phyloP scores from a whole-genome alignment of 2,329 filamentous ascomycete species.

The Conoideocrella luteorostrata region DNA sequence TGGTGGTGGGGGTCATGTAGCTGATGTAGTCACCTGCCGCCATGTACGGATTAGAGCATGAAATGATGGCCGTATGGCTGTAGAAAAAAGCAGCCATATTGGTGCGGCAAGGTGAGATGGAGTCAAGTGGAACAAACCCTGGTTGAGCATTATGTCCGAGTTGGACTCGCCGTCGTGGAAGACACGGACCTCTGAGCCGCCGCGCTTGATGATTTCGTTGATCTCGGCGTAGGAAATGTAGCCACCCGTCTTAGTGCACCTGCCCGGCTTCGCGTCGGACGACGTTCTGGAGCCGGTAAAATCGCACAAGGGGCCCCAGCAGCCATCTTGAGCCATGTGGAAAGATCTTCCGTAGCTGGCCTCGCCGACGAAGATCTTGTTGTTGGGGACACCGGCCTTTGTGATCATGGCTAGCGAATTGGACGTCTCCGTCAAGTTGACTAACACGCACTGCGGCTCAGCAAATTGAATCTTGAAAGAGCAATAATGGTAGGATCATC shows the following conservation, averaged over 20 bases:
- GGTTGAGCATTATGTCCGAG: neutral
- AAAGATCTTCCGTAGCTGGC: conserved; percentile 22
- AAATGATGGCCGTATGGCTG: too few relatives aligned
- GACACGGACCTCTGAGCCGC: neutral
- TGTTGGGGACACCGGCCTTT: conserved; percentile 18
- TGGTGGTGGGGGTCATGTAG: conserved; percentile 1
- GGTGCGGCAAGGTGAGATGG: too few relatives aligned
- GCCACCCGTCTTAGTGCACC: conserved; percentile 20
- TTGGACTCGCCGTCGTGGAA: neutral
- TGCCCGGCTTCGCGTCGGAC: conserved; percentile 14
- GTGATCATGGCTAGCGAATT: conserved; percentile 22
- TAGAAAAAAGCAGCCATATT: too few relatives aligned
- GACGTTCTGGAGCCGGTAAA: conserved; percentile 13
- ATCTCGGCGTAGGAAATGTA: conserved; percentile 22
- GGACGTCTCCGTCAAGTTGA: conserved; percentile 20
- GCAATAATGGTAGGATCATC: too few relatives aligned
- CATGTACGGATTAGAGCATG: too few relatives aligned
- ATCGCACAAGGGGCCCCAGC: conserved; percentile 15
- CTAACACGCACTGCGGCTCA: too few relatives aligned
- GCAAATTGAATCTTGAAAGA: too few relatives aligned
- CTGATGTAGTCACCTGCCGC: conserved; percentile 2
- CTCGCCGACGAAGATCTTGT: conserved; percentile 21
- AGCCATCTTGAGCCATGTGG: conserved; percentile 18
- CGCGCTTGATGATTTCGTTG: conserved; percentile 2
- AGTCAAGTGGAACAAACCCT: too few relatives aligned